A percentile compares a stretch with the other conserved stretches of the same genome.
Conservation (phyloP, 2,329 filamentous ascomycete species). For the Pseudocercospora fijiensis region DNA sequence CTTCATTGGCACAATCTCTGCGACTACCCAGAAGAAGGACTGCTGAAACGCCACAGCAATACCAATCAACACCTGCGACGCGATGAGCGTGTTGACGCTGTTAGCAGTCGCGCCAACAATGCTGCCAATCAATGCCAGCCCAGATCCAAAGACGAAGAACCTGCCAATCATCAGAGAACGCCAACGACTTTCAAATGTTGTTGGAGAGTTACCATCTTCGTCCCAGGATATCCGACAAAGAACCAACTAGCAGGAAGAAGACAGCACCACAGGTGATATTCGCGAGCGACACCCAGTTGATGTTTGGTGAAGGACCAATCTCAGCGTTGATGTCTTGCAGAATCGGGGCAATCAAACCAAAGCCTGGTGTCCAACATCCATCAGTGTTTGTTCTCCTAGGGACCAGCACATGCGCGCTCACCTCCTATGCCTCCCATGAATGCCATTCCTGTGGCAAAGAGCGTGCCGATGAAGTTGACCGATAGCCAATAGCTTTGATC, state of each 20-base stretch:
- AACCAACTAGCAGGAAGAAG: slow-evolving; percentile 40
- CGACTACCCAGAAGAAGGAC: slow-evolving; percentile 41
- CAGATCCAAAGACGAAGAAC: slow-evolving; percentile 39
- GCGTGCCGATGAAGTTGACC: slow-evolving; percentile 28
- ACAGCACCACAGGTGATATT: slow-evolving; percentile 39
- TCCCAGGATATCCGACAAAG: slow-evolving; percentile 42
- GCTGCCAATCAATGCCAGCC: slow-evolving; percentile 37
- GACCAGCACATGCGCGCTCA: slow-evolving; percentile 3
- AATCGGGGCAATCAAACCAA: slow-evolving; percentile 27
- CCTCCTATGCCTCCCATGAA: slow-evolving; percentile 32
- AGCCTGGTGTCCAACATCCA: slow-evolving; percentile 13
- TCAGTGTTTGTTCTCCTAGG: background rate
- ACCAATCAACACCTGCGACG: slow-evolving; percentile 37
- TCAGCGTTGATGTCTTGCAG: slow-evolving; percentile 37
- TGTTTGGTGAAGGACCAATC: slow-evolving; percentile 41
- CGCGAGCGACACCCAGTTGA: slow-evolving; percentile 42
- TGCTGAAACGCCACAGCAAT: slow-evolving; percentile 42
- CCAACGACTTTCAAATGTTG: background rate
- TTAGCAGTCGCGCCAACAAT: slow-evolving; percentile 38
- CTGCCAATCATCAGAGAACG: background rate
- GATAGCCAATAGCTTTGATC: slow-evolving; percentile 29
- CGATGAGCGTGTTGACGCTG: slow-evolving; percentile 29
- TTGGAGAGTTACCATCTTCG: slow-evolving; percentile 25
- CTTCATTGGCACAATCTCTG: slow-evolving; percentile 41
- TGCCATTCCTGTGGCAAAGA: slow-evolving; percentile 28